Evolutionary conservation across 768 basidiomycete genomes (phyloP).

Genomic region (Russula compacta): DNA sequence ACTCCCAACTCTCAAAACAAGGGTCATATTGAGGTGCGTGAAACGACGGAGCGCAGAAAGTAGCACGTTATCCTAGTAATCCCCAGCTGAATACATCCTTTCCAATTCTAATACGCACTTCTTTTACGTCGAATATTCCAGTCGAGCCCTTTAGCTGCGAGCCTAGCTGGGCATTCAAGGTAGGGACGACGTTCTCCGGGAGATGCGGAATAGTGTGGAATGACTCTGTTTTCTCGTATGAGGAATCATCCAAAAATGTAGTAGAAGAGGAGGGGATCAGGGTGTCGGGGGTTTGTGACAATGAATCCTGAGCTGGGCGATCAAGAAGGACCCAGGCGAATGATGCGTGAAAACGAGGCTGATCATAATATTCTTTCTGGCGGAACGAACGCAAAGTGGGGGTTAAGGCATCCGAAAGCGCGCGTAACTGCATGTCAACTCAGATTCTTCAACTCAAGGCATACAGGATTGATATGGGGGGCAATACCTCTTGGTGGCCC

Average conservation of each 20-base stretch:
- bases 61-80: not conserved
- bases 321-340: conserved; percentile 80
- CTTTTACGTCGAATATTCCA: not conserved
- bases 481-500: conserved; percentile 63
- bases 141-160: not conserved
- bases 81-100: conserved; percentile 4
- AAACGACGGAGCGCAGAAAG: not conserved
- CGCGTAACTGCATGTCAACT: conserved; percentile 41
- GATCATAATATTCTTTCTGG: conserved; percentile 70
- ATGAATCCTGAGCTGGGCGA: not conserved
- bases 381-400: conserved; percentile 51
- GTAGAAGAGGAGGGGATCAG: not conserved
- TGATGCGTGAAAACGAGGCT: conserved; percentile 82
- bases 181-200: not conserved
- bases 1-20: not conserved
- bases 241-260: not conserved
- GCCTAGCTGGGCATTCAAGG: not conserved
- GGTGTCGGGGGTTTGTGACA: not conserved
- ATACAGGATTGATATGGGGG: not conserved
- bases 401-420: conserved; percentile 45
- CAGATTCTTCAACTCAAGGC: not conserved
- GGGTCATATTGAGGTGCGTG: not conserved
- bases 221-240: not conserved
- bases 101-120: conserved; percentile 5
- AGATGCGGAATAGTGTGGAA: not conserved